Evolutionary conservation across 257 asterid species (phyloP).

Genomic region (Phtheirospermum japonicum): DNA sequence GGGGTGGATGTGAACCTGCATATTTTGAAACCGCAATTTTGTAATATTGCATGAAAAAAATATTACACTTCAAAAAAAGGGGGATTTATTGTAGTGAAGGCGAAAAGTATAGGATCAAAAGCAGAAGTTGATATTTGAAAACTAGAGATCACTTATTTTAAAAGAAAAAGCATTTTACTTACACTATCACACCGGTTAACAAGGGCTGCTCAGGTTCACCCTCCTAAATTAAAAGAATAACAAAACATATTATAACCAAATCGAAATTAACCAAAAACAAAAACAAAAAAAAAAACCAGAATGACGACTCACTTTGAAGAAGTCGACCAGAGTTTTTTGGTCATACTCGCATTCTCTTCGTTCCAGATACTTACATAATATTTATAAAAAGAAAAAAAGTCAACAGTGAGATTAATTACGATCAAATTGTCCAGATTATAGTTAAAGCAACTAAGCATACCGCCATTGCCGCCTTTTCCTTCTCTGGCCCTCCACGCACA

Average conservation of each 20-base stretch:
- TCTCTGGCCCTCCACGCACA: slow-evolving; percentile 78
- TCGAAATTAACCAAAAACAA: not conserved
- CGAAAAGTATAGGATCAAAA: too few species aligned
- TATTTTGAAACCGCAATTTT: too few species aligned
- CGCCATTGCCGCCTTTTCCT: slow-evolving; percentile 80
- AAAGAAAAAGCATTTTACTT: not conserved
- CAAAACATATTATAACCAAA: not conserved
- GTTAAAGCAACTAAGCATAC: slow-evolving; percentile 32
- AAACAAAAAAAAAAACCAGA: not conserved
- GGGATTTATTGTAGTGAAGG: too few species aligned
- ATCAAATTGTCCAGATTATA: not conserved
- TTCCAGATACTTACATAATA: slow-evolving; percentile 57
- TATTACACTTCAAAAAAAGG: too few species aligned
- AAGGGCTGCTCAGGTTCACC: slow-evolving; percentile 58
- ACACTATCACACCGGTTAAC: slow-evolving; percentile 75
- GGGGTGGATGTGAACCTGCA: slow-evolving; percentile 90
- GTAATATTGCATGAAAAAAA: too few species aligned
- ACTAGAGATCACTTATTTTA: not conserved
- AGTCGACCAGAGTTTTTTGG: slow-evolving; percentile 63
- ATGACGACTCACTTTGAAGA: slow-evolving; percentile 49
- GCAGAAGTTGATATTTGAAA: not conserved
- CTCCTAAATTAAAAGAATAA: slow-evolving; percentile 42
- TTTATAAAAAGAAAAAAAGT: not conserved
- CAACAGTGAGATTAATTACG: not conserved
- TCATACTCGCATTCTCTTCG: slow-evolving; percentile 94